A percentile compares a stretch with the other conserved stretches of the same genome.
phyloP scores from a whole-genome alignment of 169 alveolate species.

The Ichthyophthirius multifiliis region DNA sequence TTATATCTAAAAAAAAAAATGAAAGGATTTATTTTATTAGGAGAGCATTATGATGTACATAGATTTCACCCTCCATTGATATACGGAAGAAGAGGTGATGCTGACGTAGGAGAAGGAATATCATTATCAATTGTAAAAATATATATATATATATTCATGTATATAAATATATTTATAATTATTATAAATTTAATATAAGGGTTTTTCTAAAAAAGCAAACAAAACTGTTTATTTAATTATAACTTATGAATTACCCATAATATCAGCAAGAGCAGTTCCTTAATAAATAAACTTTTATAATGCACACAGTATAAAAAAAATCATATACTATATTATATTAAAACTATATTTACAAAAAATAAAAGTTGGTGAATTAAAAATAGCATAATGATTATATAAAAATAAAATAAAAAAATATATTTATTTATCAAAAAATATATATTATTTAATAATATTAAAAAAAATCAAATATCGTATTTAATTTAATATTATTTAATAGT shows the following conservation, averaged over 20 bases:
- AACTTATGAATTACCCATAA: constrained; percentile 80
- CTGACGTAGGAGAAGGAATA: constrained; percentile 88
- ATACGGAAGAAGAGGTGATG: constrained; percentile 88
- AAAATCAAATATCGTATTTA: no score
- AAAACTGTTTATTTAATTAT: constrained; percentile 60
- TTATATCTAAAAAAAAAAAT: not conserved
- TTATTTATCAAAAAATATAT: no score
- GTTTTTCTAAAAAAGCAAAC: constrained; percentile 46
- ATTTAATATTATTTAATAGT: no score
- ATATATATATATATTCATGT: not conserved
- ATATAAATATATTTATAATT: not conserved
- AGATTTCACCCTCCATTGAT: constrained; percentile 88
- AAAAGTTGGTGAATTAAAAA: no score
- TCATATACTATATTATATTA: no score
- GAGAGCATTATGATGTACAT: constrained; percentile 82
- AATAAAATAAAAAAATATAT: no score
- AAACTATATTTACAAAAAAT: no score
- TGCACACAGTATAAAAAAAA: not conserved
- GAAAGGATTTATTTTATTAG: constrained; percentile 63
- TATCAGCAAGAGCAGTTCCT: constrained; percentile 85
- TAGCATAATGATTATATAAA: no score
- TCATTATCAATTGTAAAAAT: constrained; percentile 60
- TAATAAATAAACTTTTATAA: constrained; percentile 64
- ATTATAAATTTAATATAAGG: constrained; percentile 9
- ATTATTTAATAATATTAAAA: no score